phyloP scores from a whole-genome alignment of 768 basidiomycete species.

The Leccinum disarticulatum region DNA sequence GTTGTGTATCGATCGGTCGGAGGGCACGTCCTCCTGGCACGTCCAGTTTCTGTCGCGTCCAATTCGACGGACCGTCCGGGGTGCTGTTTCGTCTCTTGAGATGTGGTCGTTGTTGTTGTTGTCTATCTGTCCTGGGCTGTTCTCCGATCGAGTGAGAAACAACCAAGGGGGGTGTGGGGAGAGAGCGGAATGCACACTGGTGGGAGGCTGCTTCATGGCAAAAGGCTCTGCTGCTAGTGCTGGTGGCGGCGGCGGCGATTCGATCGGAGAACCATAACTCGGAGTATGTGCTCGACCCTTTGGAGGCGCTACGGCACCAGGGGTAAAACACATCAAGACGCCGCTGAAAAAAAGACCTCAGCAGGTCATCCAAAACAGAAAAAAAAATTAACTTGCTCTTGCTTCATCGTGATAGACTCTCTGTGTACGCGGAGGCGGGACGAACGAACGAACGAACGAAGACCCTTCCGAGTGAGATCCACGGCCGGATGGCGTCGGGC shows the following conservation, averaged over 20 bases:
- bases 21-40: not conserved
- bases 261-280: not conserved
- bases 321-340: conserved; percentile 14
- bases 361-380: not conserved
- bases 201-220: conserved; percentile 4
- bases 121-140: conserved; percentile 21
- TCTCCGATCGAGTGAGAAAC: not conserved
- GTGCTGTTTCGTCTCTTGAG: conserved; percentile 16
- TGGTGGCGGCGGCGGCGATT: not conserved
- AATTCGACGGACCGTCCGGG: not conserved
- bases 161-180: no score
- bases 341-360: conserved; percentile 20
- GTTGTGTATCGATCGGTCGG: not conserved
- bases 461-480: conserved; percentile 9
- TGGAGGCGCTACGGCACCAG: not conserved
- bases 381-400: conserved; percentile 22
- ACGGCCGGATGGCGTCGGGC: not conserved
- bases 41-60: conserved; percentile 17
- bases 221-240: not conserved
- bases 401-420: conserved; percentile 23
- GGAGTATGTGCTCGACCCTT: not conserved
- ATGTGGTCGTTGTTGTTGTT: not conserved
- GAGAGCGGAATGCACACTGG: conserved; percentile 8
- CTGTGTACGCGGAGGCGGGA: conserved; percentile 2
- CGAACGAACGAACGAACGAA: not conserved